Evolutionary conservation across 345 rosid genomes (phyloP).

Genomic region (Pugionium cornutum): DNA sequence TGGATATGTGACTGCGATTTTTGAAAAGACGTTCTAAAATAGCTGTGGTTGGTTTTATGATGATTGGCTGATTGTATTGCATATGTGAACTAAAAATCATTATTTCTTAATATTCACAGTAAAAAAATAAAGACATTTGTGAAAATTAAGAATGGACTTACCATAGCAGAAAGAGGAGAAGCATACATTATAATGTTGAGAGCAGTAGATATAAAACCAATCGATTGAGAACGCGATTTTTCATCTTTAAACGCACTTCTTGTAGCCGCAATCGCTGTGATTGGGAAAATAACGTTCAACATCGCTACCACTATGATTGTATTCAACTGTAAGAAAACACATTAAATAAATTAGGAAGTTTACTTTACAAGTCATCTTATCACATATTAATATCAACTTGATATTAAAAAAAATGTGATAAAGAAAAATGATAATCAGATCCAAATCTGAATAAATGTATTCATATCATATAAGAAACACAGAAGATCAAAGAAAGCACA

Average conservation of each 20-base stretch:
- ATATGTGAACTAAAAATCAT: conserved; percentile 11
- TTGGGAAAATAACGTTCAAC: conserved; percentile 53
- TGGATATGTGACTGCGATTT: conserved; percentile 2
- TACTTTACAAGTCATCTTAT: conserved; percentile 21
- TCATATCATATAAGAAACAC: not conserved
- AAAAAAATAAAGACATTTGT: not conserved
- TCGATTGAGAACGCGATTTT: conserved; percentile 48
- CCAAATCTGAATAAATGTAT: no score
- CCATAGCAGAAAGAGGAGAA: conserved; percentile 81
- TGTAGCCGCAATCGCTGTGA: conserved; percentile 50
- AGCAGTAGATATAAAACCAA: conserved; percentile 62
- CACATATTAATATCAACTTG: not conserved
- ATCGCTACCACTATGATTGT: conserved; percentile 47
- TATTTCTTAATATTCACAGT: not conserved
- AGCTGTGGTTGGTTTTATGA: no score
- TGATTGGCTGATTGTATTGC: not conserved
- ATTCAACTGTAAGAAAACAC: conserved; percentile 40
- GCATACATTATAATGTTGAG: conserved; percentile 75
- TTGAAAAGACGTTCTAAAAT: no score
- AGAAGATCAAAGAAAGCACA: not conserved
- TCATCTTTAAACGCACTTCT: conserved; percentile 49
- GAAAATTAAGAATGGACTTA: conserved; percentile 33
- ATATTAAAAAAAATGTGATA: not conserved
- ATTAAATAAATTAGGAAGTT: not conserved
- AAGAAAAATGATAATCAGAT: no score